Base-by-base conservation (phyloP, 2,329 filamentous ascomycete genomes). In the Juglanconis sp. region DNA sequence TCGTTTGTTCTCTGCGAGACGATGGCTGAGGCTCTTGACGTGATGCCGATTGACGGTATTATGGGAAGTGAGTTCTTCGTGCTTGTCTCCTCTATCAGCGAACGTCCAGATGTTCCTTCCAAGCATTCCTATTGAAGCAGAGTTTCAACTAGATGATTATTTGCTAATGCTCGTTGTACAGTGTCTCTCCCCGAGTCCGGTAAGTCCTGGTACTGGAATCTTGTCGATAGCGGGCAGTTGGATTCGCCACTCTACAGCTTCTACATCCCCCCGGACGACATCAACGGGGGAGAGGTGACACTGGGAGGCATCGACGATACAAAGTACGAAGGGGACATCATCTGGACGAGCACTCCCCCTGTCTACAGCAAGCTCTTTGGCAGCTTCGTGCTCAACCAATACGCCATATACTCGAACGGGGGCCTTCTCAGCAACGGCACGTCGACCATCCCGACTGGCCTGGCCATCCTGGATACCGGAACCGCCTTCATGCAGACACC, bases 391-490 rank as follows among this genome's bases (percentile, higher is more conserved):
- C 59, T 72, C 31, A 64, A 70, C 48, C 65, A 69, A 31, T 64
- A 59, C 2, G 65, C 63, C 11, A 62, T 71, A n/a, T 68, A 67
- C 60, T 53, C 72, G 42, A 62, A 69, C 60, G 66, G 61, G 24
- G 54, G 55, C 31, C 15, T 57, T 2, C 55, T 72, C 1, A 38
- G 13, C 30, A 55, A 59, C 2, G 61, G 61, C 44, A 56, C 57
- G 32, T 65, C 67, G 30, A 53, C 61, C 8, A 47, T 52, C 10
- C 44, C 42, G 10, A 60, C 54, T n/a, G 62, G 57, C 17, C 64
- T 67, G 0, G 65, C 70, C 1, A 60, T 74, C 15, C 63, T 75
- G 4, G 73, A 76, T 58, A 69, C 68, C 0, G 71, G 71, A 10
- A 70, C 69, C 1, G 66, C 73, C 0, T 71, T 68, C 63, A 67